Evolutionary conservation across 306 rosid species (phyloP), one percentile per base, ranked within the genome.

Genomic region (Prunus mira): DNA sequence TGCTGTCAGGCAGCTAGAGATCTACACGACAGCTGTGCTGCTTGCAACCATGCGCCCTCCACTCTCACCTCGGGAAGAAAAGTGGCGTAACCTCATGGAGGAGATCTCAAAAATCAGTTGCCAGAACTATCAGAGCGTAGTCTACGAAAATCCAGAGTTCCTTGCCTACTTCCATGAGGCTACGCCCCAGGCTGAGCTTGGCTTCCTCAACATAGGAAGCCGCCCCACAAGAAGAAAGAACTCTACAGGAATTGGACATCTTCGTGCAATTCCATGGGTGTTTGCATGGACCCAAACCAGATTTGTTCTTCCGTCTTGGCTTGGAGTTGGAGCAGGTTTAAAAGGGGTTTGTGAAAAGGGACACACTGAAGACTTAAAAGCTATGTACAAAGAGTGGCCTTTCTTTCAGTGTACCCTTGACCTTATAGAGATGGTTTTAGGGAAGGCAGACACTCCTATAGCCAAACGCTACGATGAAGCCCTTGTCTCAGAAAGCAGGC

Each of bases 231-330:
- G 97, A 79, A 87, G 97, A 86, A 93, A 91, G 85, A 72, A 73
- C 86, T 65, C 94, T 0, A 82, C 50, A 20, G 98, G 94, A 79
- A 93, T 93, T 0, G 98, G 96, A 34, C 88, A 93, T 80, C 96
- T 93, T 51, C 96, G 97, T 3, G 98, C 98, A 10, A 93, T 93
- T 50, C 98, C 98, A 0, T 93, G 98, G 97, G 74, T 91, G n/a
- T 93, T 93, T 76, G 97, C 98, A 2, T 93, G 98, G 98, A 93
- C 98, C 38, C 97, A 93, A 82, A 93, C 96, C 68, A 84, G 98
- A 78, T 90, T 92, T 69, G 94, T 94, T 80, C 96, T 94, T 77
- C 98, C 98, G 8, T 91, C 98, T 34, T 94, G 97, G 98, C 98
- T 94, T 25, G 98, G 98, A 75, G 91, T 94, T 38, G 98, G 97